These are phyloP conservation scores for Citrus sp. DNA, from an alignment of 345 rosid genomes.

Conservation along the genomic window DNA sequence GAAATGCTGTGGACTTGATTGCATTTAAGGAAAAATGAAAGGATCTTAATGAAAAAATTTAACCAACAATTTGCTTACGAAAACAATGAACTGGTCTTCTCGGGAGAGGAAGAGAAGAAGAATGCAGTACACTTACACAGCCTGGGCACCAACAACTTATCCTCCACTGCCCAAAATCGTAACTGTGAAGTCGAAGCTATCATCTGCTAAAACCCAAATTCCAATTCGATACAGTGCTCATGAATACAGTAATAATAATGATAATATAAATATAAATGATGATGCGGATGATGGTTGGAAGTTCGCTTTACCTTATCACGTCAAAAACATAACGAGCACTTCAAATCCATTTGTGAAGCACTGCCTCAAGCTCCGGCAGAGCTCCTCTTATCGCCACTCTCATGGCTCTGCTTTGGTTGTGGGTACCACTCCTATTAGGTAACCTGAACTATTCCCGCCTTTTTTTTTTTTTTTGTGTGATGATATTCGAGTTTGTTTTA, in stretches of 20 bases:
- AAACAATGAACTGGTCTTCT: no score
- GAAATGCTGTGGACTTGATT: background rate
- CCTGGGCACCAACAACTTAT: constrained; percentile 17
- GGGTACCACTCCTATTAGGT: constrained; percentile 85
- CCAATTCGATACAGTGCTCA: constrained; percentile 14
- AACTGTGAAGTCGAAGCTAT: constrained; percentile 18
- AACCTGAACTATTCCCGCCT: background rate
- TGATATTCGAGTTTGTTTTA: background rate
- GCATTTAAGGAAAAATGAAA: background rate
- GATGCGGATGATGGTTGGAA: constrained; percentile 7
- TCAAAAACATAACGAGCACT: constrained; percentile 58
- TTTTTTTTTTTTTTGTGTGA: background rate
- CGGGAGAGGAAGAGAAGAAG: background rate
- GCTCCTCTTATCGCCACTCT: constrained; percentile 79
- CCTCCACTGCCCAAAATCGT: constrained; percentile 14
- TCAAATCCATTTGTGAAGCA: constrained; percentile 86
- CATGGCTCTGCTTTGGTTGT: constrained; percentile 75
- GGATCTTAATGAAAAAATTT: background rate
- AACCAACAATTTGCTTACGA: no score
- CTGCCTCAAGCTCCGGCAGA: constrained; percentile 78
- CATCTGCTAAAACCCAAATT: constrained; percentile 17
- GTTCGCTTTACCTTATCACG: constrained; percentile 41
- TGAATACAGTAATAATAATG: background rate
- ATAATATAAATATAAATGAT: background rate
- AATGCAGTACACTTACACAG: constrained; percentile 32